Conservation (phyloP, 1,139 yeast genomes). For the Hanseniaspora gamundiae region DNA sequence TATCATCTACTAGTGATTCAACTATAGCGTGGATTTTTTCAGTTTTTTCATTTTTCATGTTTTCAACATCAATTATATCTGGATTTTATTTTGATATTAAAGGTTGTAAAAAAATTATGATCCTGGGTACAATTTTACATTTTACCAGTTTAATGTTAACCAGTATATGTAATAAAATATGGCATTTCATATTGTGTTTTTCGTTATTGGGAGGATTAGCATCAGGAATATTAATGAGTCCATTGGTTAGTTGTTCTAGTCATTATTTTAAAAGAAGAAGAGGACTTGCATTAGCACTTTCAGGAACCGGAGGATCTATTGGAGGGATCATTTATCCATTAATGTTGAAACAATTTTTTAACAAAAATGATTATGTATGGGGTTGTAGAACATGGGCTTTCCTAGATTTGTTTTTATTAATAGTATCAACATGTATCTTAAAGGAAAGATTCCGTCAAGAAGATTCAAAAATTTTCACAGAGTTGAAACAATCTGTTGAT, state of each 20-base stretch:
- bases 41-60: slow-evolving; percentile 41
- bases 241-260: slow-evolving; percentile 44
- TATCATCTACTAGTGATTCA: slow-evolving; percentile 33
- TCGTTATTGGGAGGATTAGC: slow-evolving; percentile 47
- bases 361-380: slow-evolving; percentile 38
- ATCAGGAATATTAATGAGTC: slow-evolving; percentile 43
- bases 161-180: slow-evolving; percentile 26
- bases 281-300: slow-evolving; percentile 48
- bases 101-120: slow-evolving; percentile 40
- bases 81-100: slow-evolving; percentile 51
- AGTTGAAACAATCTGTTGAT: slow-evolving; percentile 27
- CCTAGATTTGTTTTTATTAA: slow-evolving; percentile 30
- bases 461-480: slow-evolving; percentile 2
- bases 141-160: slow-evolving; percentile 24
- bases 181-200: slow-evolving; percentile 48
- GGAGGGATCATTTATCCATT: slow-evolving; percentile 59
- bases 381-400: slow-evolving; percentile 44
- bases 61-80: slow-evolving; percentile 42
- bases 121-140: slow-evolving; percentile 34
- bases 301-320: slow-evolving; percentile 52
- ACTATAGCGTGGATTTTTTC: slow-evolving; percentile 62
- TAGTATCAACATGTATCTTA: slow-evolving; percentile 26
- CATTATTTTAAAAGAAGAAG: slow-evolving; percentile 50
- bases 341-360: slow-evolving; percentile 40
- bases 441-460: slow-evolving; percentile 27